Evolutionary conservation across 208 protist genomes (phyloP).

Genomic region (Naegleria gruberi): DNA sequence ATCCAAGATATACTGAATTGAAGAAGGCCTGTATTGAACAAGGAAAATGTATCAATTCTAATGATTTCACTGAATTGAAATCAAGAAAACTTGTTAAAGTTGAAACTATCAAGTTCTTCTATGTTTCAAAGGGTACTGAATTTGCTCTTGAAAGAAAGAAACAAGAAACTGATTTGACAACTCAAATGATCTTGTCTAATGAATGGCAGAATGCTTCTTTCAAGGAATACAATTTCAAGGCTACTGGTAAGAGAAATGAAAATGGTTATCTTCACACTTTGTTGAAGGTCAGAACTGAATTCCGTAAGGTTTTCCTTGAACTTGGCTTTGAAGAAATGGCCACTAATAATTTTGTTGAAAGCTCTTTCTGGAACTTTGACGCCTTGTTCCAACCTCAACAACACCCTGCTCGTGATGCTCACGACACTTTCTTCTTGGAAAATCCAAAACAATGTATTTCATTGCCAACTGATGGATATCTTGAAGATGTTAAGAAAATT

Average conservation of each 20-base stretch:
- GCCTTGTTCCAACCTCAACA: slow-evolving; percentile 99
- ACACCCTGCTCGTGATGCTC: slow-evolving; percentile 97
- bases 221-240: slow-evolving; percentile 94
- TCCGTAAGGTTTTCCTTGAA: slow-evolving; percentile 98
- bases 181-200: slow-evolving; percentile 81
- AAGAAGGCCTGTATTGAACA: slow-evolving; percentile 48
- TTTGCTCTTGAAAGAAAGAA: slow-evolving; percentile 62
- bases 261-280: slow-evolving; percentile 94
- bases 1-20: slow-evolving; percentile 50
- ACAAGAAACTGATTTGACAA: slow-evolving; percentile 76
- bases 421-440: slow-evolving; percentile 99
- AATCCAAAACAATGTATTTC: slow-evolving; percentile 54
- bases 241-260: slow-evolving; percentile 65
- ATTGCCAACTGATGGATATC: slow-evolving; percentile 64
- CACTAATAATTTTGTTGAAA: slow-evolving; percentile 97
- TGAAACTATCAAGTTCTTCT: slow-evolving; percentile 64
- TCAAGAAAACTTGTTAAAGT: slow-evolving; percentile 70
- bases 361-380: slow-evolving; percentile 99
- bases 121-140: slow-evolving; percentile 59
- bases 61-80: slow-evolving; percentile 31
- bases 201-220: slow-evolving; percentile 85
- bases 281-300: slow-evolving; percentile 94
- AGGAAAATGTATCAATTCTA: slow-evolving; percentile 15
- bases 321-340: slow-evolving; percentile 99
- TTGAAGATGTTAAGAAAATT: slow-evolving; percentile 77